These are phyloP conservation scores for Fraxinus nigra DNA, from an alignment of 305 asterid genomes.

Conservation along the genomic window DNA sequence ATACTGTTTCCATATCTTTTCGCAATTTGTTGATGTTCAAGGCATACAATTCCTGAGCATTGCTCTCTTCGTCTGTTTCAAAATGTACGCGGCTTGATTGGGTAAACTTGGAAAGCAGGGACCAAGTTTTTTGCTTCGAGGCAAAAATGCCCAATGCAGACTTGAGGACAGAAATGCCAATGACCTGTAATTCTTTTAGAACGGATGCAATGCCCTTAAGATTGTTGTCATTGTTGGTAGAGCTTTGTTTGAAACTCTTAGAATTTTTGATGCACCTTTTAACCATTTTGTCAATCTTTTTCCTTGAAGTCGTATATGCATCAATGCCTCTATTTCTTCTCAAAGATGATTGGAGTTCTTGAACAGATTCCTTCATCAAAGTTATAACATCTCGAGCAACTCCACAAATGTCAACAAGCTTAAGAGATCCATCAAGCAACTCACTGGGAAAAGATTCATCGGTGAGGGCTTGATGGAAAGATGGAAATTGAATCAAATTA, in stretches of 20 bases:
- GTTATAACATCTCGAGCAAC: neutral
- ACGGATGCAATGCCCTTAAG: neutral
- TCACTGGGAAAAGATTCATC: neutral
- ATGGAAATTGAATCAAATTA: conserved; percentile 8
- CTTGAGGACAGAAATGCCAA: neutral
- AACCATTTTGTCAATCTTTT: neutral
- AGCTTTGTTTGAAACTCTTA: conserved; percentile 3
- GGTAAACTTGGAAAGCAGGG: neutral
- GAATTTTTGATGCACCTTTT: neutral
- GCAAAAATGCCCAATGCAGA: neutral
- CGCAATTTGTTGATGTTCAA: neutral
- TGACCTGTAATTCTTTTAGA: neutral
- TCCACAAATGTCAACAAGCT: conserved; percentile 14
- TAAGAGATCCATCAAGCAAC: neutral
- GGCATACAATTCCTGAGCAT: neutral
- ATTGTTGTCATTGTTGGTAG: neutral
- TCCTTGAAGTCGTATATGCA: neutral
- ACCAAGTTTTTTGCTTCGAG: neutral
- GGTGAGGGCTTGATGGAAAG: neutral
- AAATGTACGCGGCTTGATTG: neutral
- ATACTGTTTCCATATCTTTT: neutral
- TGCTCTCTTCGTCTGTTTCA: neutral
- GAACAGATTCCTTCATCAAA: conserved; percentile 11
- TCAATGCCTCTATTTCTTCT: neutral
- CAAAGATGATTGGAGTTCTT: neutral